phyloP scores from a whole-genome alignment of 2,329 filamentous ascomycete genomes.

The Coniochaeta sp. region DNA sequence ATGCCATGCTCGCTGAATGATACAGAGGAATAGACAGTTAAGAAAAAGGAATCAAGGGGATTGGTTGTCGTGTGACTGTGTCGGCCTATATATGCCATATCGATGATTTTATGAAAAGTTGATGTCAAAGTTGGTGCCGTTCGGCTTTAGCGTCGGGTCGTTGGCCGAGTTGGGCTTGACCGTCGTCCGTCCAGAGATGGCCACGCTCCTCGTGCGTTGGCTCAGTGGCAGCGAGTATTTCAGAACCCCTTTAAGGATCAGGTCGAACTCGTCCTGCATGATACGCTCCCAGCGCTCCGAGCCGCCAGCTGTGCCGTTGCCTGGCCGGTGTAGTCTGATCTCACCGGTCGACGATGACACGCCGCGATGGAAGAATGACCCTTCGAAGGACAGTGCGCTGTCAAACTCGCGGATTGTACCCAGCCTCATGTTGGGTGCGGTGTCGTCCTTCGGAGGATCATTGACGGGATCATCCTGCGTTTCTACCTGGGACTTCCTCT shows the following conservation, averaged over 20 bases:
- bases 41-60: constrained; percentile 13
- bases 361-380: constrained; percentile 74
- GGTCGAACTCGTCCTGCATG: constrained; percentile 82
- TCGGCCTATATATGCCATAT: constrained; percentile 3
- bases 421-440: constrained; percentile 80
- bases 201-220: constrained; percentile 49
- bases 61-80: constrained; percentile 13
- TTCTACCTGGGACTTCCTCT: not conserved
- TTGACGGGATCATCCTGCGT: constrained; percentile 24
- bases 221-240: constrained; percentile 68
- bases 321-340: constrained; percentile 72
- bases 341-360: constrained; percentile 70
- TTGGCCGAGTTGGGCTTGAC: constrained; percentile 58
- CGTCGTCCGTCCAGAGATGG: constrained; percentile 50
- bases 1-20: constrained; percentile 25
- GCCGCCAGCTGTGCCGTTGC: constrained; percentile 82
- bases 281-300: constrained; percentile 85
- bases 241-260: constrained; percentile 85
- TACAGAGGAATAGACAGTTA: constrained; percentile 16
- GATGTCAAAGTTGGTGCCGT: not conserved
- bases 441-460: constrained; percentile 59
- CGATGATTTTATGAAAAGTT: not conserved
- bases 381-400: constrained; percentile 80
- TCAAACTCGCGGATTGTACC: constrained; percentile 83
- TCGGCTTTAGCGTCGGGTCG: constrained; percentile 27